These are phyloP conservation scores for Ensete ventricosum DNA, from an alignment of 176 grass and related monocot species.

Conservation along the genomic window DNA sequence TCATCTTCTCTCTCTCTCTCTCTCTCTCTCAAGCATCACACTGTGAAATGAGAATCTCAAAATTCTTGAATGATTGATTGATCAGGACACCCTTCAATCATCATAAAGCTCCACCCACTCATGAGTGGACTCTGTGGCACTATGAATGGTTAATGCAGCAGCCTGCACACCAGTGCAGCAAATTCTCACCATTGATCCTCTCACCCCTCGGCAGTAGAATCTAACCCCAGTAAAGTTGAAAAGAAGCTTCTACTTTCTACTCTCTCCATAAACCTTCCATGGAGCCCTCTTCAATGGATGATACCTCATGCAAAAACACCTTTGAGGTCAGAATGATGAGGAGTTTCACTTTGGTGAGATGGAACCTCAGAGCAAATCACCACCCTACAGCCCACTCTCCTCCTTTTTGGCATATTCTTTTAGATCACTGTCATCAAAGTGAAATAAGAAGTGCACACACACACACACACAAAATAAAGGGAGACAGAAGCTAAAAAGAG, in stretches of 20 bases:
- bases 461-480: neutral
- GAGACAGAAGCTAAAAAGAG: conserved; percentile 1
- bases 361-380: neutral
- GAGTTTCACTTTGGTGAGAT: conserved; percentile 12
- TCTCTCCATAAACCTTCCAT: too few species aligned
- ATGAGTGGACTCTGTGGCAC: conserved; percentile 11
- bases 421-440: conserved; percentile 22
- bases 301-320: neutral
- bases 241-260: neutral
- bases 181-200: neutral
- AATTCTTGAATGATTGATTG: neutral
- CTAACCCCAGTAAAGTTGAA: neutral
- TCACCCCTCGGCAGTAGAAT: too few species aligned
- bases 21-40: too few species aligned
- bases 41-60: neutral
- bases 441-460: neutral
- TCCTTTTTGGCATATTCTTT: conserved; percentile 30
- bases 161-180: neutral
- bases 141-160: conserved; percentile 16
- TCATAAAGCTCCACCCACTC: conserved; percentile 10
- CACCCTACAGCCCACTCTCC: neutral
- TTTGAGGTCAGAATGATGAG: conserved; percentile 3
- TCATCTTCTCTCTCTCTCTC: too few species aligned
- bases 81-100: neutral
- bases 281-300: too few species aligned